These are phyloP conservation scores for Sordaria brevicollis DNA, from an alignment of 495 filamentous ascomycete genomes.

Conservation along the genomic window DNA sequence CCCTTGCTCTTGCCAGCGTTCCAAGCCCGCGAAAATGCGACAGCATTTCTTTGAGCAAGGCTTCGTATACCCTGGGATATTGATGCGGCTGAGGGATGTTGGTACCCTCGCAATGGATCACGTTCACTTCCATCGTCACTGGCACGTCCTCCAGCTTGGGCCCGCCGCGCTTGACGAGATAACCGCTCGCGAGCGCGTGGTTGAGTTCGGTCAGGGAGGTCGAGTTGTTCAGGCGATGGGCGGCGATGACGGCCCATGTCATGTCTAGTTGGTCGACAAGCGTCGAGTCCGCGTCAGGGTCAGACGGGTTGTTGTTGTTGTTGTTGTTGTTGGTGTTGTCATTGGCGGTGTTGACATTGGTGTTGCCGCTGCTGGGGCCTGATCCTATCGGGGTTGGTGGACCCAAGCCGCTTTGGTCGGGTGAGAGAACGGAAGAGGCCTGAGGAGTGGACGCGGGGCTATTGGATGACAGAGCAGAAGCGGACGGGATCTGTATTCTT, in stretches of 20 bases:
- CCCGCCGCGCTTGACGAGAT: constrained; percentile 66
- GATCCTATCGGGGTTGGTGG: constrained; percentile 36
- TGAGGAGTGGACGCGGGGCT: constrained; percentile 53
- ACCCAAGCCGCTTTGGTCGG: constrained; percentile 39
- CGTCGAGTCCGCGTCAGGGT: constrained; percentile 61
- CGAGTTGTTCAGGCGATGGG: constrained; percentile 61
- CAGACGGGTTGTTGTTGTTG: constrained; percentile 9
- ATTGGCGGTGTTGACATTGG: background rate
- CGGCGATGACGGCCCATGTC: constrained; percentile 66
- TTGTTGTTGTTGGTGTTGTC: background rate
- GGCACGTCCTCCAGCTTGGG: constrained; percentile 50
- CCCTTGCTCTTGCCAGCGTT: constrained; percentile 59
- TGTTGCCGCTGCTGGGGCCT: constrained; percentile 4
- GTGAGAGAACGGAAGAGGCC: constrained; percentile 37
- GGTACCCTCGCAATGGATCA: constrained; percentile 46
- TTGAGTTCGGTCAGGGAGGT: constrained; percentile 51
- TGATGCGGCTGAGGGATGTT: constrained; percentile 4
- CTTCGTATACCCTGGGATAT: constrained; percentile 42
- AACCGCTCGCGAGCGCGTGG: constrained; percentile 58
- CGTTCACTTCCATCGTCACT: constrained; percentile 53
- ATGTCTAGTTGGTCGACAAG: constrained; percentile 72
- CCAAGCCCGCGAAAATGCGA: constrained; percentile 67
- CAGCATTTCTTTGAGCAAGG: constrained; percentile 59
- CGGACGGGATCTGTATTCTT: constrained; percentile 27
- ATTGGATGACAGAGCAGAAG: constrained; percentile 31